Evolutionary conservation across 2,329 filamentous ascomycete genomes (phyloP), one percentile per base, ranked within the genome.

Genomic region (Podosphaera xanthii): DNA sequence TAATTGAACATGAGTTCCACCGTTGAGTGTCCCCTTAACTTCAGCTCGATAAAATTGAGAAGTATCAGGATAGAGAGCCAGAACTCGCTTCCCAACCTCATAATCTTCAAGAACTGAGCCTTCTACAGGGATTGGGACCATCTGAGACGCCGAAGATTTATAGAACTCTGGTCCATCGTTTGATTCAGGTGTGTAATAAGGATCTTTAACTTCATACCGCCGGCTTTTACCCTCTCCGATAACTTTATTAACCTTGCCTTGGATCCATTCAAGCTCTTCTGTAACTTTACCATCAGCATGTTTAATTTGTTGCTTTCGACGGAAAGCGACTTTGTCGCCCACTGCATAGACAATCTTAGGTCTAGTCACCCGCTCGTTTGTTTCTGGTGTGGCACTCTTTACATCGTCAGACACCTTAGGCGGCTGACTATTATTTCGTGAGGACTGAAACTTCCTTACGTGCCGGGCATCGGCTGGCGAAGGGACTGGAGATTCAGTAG

Each of bases 41-140:
- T 89, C 85, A 1, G 87, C 87, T 68, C 86, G 83, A 69, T 92
- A 92, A 66, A 92, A 91, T 0, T 86, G 90, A 0, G 87, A 90
- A 0, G 87, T 91, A 65, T 88, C 83, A 0, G 87, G 87, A 67
- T 92, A 92, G 60, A 88, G 73, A 0, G 87, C 87, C 60, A 91
- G 74, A 7, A 91, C 86, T 53, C 81, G 79, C 68, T 84, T 86
- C 52, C 85, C 84, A 46, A 78, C 72, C 6, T 75, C 66, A 64
- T 78, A 81, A 42, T 84, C 79, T 60, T 84, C 77, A 48, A 84
- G 75, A 3, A 76, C 72, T 14, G 84, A 73, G 2, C 71, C 80
- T 63, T 68, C 73, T 68, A 78, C 75, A 1, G 86, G 83, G 60
- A 92, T 89, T 1, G 83, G 79, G 53, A 90, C 89, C 75, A 92